Conservation (phyloP, 2,329 filamentous ascomycete genomes). For the Beauveria bassiana region DNA sequence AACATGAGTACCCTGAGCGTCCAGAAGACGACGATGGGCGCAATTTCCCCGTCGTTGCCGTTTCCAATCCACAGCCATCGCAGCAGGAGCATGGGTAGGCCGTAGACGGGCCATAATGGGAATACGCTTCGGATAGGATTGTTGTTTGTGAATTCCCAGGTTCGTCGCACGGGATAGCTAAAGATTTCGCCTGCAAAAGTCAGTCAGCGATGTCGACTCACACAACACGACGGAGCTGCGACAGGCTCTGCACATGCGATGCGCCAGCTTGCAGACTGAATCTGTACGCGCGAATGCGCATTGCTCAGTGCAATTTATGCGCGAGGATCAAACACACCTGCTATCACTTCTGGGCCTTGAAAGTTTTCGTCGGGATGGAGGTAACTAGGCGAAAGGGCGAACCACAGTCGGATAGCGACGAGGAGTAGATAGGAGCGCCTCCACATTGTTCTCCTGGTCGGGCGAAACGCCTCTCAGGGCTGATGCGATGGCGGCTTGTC, state of each 20-base stretch:
- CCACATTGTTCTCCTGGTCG: constrained; percentile 58
- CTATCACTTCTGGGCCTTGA: constrained; percentile 94
- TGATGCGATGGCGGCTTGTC: constrained; percentile 15
- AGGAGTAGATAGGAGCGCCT: constrained; percentile 80
- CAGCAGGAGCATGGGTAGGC: constrained; percentile 83
- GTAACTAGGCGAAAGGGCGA: constrained; percentile 90
- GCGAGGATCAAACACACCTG: constrained; percentile 54
- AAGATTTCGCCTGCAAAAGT: constrained; percentile 70
- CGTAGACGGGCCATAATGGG: constrained; percentile 92
- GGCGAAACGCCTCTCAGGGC: constrained; percentile 10
- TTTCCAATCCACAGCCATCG: constrained; percentile 89
- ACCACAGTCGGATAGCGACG: constrained; percentile 81
- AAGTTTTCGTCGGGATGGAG: constrained; percentile 99
- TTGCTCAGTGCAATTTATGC: not conserved
- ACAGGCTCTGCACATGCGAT: not conserved
- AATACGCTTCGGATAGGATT: constrained; percentile 92
- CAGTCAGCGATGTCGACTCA: not conserved
- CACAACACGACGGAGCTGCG: not conserved
- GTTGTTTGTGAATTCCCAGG: constrained; percentile 92
- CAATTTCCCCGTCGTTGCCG: constrained; percentile 65
- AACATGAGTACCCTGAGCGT: constrained; percentile 87
- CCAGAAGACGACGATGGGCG: constrained; percentile 86
- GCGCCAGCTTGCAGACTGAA: not conserved
- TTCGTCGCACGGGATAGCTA: constrained; percentile 78
- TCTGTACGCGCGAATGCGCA: not conserved